Evolutionary conservation across 2,329 filamentous ascomycete species (phyloP).

Genomic region (Sporothrix brasiliensis): DNA sequence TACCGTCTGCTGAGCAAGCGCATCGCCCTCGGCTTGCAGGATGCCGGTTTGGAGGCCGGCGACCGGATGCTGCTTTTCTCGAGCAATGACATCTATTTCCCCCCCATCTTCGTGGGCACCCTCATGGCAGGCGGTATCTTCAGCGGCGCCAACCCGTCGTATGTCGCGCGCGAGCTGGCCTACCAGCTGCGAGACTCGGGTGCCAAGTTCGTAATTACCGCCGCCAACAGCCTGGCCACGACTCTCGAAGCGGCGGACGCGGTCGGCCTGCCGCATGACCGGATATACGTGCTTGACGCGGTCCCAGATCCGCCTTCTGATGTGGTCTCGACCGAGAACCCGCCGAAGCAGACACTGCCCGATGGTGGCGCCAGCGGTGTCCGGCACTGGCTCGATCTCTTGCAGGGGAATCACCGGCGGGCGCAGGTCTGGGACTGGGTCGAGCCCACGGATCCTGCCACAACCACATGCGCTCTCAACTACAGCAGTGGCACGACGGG

Average conservation of each 20-base stretch:
- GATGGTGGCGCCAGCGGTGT: slow-evolving; percentile 33
- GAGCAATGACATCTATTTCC: slow-evolving; percentile 73
- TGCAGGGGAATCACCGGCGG: slow-evolving; percentile 52
- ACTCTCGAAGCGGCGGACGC: slow-evolving; percentile 67
- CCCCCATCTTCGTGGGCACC: slow-evolving; percentile 69
- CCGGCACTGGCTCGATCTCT: slow-evolving; percentile 66
- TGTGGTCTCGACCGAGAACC: slow-evolving; percentile 30
- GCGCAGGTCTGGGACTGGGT: slow-evolving; percentile 66
- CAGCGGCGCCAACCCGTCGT: slow-evolving; percentile 57
- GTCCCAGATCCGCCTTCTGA: slow-evolving; percentile 45
- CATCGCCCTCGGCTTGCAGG: slow-evolving; percentile 67
- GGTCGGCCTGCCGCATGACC: slow-evolving; percentile 56
- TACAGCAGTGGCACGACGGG: slow-evolving; percentile 81
- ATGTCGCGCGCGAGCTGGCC: slow-evolving; percentile 70
- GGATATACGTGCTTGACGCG: slow-evolving; percentile 68
- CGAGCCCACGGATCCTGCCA: slow-evolving; percentile 54
- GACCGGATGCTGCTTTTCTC: slow-evolving; percentile 75
- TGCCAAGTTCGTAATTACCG: slow-evolving; percentile 68
- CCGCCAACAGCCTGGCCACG: slow-evolving; percentile 60
- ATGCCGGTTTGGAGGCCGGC: slow-evolving; percentile 65
- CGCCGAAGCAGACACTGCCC: neutral
- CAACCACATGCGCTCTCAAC: slow-evolving; percentile 69
- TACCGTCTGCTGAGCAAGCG: slow-evolving; percentile 74
- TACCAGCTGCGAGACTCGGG: slow-evolving; percentile 75
- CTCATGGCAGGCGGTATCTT: slow-evolving; percentile 80